phyloP scores from a whole-genome alignment of 2,329 filamentous ascomycete genomes.

The Fusarium papillatum region DNA sequence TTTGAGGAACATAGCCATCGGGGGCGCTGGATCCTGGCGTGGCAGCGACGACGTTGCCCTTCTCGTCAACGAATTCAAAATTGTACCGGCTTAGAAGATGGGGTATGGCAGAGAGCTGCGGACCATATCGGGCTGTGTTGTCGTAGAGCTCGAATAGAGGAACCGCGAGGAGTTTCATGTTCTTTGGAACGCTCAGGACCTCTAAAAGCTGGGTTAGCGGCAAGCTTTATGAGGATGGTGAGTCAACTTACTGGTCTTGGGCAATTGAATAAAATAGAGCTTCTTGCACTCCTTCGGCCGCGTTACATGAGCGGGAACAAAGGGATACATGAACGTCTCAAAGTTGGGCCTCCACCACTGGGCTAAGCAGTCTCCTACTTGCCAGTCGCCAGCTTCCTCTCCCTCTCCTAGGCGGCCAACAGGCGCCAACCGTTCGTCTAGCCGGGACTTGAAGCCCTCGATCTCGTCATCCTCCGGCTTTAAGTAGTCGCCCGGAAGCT shows the following conservation, averaged over 20 bases:
- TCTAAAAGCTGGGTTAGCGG: conserved; percentile 64
- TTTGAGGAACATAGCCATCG: conserved; percentile 71
- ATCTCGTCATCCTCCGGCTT: conserved; percentile 91
- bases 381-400: conserved; percentile 89
- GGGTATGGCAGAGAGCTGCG: conserved; percentile 95
- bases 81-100: conserved; percentile 96
- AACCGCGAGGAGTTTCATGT: conserved; percentile 99
- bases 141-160: conserved; percentile 98
- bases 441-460: conserved; percentile 91
- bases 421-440: conserved; percentile 94
- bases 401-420: conserved; percentile 90
- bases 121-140: conserved; percentile 94
- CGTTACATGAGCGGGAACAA: conserved; percentile 95
- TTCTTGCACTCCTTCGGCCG: conserved; percentile 99
- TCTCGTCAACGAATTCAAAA: conserved; percentile 97
- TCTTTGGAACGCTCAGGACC: conserved; percentile 96
- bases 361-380: conserved; percentile 93
- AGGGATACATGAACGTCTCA: conserved; percentile 99
- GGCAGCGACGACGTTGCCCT: conserved; percentile 86
- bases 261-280: conserved; percentile 96
- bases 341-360: conserved; percentile 99
- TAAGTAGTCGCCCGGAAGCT: conserved; percentile 96
- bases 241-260: conserved; percentile 79
- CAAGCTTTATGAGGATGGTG: background rate
- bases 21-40: conserved; percentile 79